These are phyloP conservation scores for Pichia manshurica DNA, from an alignment of 805 yeast species.

Conservation along the genomic window DNA sequence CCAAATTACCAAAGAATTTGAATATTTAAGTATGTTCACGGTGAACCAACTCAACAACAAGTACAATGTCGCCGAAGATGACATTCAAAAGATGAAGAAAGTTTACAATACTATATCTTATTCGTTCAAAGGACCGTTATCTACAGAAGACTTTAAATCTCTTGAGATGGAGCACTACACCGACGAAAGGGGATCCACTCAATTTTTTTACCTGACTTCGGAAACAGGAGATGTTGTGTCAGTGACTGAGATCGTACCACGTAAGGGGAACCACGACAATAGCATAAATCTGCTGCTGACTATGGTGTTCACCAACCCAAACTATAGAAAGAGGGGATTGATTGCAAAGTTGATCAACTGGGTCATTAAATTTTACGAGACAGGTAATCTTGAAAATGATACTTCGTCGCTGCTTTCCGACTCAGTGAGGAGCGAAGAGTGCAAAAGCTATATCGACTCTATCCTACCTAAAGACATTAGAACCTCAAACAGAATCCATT, in stretches of 20 bases:
- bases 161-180: constrained; percentile 2
- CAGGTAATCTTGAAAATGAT: constrained; percentile 1
- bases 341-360: constrained; percentile 4
- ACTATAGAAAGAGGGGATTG: constrained; percentile 9
- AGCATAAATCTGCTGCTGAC: constrained; percentile 2
- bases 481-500: background rate
- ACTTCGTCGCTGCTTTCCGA: background rate
- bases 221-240: constrained; percentile 1
- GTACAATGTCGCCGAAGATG: background rate
- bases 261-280: constrained; percentile 2
- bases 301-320: constrained; percentile 8
- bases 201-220: background rate
- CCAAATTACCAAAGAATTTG: no score
- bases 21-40: background rate
- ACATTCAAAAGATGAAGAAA: background rate
- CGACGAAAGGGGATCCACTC: background rate
- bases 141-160: background rate
- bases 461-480: background rate
- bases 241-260: background rate
- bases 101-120: background rate
- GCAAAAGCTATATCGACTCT: background rate
- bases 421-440: background rate
- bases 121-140: background rate
- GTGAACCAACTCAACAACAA: background rate
- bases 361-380: constrained; percentile 10